Percentiles rank a stretch among this genome's conserved stretches.
Evolutionary conservation across 108 stramenopile species (phyloP).

Genomic region (Conticribra weissflogii): DNA sequence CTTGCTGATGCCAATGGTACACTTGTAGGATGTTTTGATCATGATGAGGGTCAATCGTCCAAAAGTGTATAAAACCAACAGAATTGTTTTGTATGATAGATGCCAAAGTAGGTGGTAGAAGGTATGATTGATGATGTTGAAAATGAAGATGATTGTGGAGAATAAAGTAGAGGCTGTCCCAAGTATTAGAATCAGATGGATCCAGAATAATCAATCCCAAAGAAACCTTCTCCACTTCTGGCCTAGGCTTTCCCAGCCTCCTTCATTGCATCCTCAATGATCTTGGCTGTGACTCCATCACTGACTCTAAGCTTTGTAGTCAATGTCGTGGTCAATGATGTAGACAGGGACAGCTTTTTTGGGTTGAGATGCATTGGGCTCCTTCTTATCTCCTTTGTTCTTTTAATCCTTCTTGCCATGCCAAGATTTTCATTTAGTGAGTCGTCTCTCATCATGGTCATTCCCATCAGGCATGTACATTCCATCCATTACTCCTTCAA

Average conservation of each 20-base stretch:
- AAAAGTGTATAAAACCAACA: no score
- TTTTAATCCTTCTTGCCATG: neutral
- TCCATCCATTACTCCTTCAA: neutral
- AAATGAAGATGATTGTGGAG: no score
- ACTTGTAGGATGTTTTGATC: no score
- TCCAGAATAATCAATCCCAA: neutral
- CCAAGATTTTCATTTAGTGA: neutral
- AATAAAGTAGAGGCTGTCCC: constrained; percentile 2
- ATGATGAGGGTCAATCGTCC: no score
- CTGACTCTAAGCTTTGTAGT: neutral
- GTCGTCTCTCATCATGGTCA: constrained; percentile 8
- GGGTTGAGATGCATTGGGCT: no score
- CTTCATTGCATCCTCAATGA: neutral
- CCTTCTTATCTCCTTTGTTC: no score
- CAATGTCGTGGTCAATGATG: neutral
- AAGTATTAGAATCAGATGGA: constrained; percentile 13
- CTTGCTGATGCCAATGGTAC: no score
- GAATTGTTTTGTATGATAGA: no score
- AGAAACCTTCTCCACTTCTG: constrained; percentile 5
- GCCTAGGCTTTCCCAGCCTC: constrained; percentile 4
- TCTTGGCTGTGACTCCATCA: neutral
- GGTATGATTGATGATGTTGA: no score
- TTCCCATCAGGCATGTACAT: constrained; percentile 20
- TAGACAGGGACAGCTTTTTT: neutral
- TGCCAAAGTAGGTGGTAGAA: no score